Evolutionary conservation across 495 filamentous ascomycete species (phyloP), one percentile per base, ranked within the genome.

Genomic region (Penicillium verhagenii): DNA sequence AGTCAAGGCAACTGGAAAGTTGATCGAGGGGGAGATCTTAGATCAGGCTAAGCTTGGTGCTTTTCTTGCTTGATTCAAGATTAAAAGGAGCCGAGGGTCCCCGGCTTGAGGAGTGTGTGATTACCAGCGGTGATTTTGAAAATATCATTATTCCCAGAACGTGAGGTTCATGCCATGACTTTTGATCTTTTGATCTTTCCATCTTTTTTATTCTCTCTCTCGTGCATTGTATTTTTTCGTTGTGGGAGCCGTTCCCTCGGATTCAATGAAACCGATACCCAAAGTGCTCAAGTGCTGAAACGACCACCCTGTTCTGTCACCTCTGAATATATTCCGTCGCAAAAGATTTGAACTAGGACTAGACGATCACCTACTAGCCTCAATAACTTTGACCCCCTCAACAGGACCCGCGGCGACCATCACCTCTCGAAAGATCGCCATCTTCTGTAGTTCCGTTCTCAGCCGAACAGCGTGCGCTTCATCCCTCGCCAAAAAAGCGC

Each of bases 11-110:
- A 67, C 67, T 14, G 60, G 52, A 20, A 59, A 60, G 14, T 39
- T 71, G 46, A 53, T 62, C 11, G 68, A 71, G 39, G 62, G 46
- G 1, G 62, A 71, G 46, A 71, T 71, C 26, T 47, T 69, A 37
- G 57, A 71, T 38, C 53, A 61, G 54, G 44, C 54, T 25, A 58
- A 51, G 42, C 46, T 71, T 1, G 48, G 29, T 20, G 46, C 28
- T 23, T 60, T 67, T 26, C 43, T 60, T 28, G 52, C 56, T 42
- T 59, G 35, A 54, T 28, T 45, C 23, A 45, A 13, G 13, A 9
- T 31, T 31, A 1, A 11, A 31, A 11, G 28, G 13, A 11, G n/a
- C n/a, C n/a, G n/a, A n/a, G n/a, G n/a, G n/a, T n/a, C n/a, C n/a
- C 1, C 1, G 14, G 33, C 4, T 16, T 35, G 33, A 35, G 33